Evolutionary conservation across 208 protist genomes (phyloP).

Genomic region (Crithidia mellificae): DNA sequence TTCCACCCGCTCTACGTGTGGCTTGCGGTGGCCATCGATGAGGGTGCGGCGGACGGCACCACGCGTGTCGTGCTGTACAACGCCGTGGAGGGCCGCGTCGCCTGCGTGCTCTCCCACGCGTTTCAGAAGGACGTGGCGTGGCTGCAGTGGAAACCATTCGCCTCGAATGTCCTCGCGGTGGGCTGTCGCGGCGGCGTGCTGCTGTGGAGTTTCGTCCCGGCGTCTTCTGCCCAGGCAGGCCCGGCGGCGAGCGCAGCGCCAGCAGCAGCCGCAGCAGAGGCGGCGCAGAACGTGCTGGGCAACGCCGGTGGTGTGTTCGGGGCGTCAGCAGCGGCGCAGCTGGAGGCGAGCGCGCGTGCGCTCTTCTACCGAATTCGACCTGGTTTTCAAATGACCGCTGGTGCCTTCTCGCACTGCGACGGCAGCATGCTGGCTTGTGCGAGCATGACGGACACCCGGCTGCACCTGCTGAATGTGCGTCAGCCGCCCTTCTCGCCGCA

Average conservation of each 20-base stretch:
- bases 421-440: conserved; percentile 67
- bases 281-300: neutral
- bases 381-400: conserved; percentile 43
- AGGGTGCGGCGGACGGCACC: conserved; percentile 36
- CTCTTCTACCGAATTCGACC: conserved; percentile 67
- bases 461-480: conserved; percentile 66
- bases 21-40: conserved; percentile 71
- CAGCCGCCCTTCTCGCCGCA: conserved; percentile 29
- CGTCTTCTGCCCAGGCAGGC: too few relatives aligned
- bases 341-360: conserved; percentile 32
- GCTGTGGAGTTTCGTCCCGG: conserved; percentile 72
- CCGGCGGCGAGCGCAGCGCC: conserved; percentile 13
- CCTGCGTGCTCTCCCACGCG: conserved; percentile 66
- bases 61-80: conserved; percentile 71
- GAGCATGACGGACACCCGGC: conserved; percentile 43
- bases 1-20: conserved; percentile 57
- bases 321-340: neutral
- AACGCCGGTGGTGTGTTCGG: neutral
- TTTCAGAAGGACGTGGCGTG: conserved; percentile 64
- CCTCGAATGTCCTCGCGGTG: conserved; percentile 69
- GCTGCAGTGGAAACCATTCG: conserved; percentile 74
- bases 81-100: conserved; percentile 34
- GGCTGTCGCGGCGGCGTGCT: conserved; percentile 77
- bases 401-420: conserved; percentile 53
- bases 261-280: neutral